These are phyloP conservation scores for Pythium sukuiense DNA, from an alignment of 352 stramenopile species.

Conservation along the genomic window DNA sequence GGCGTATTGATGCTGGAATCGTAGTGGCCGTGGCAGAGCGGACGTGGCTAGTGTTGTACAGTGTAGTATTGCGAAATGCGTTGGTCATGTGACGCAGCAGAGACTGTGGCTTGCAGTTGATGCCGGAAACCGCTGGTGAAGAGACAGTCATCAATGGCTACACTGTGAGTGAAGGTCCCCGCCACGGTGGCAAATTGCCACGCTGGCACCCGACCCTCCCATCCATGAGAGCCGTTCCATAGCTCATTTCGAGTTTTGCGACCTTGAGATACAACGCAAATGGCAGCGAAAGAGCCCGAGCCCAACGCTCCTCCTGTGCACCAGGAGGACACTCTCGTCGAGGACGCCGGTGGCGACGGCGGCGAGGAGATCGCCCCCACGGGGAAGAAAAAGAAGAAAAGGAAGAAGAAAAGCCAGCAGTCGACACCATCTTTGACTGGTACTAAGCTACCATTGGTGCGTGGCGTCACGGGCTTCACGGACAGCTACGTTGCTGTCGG, in stretches of 20 bases:
- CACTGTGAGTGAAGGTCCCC: neutral
- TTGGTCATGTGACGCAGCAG: too few relatives aligned
- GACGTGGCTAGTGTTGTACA: too few relatives aligned
- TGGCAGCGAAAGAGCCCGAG: conserved; percentile 1
- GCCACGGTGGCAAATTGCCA: too few relatives aligned
- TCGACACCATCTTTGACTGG: conserved; percentile 17
- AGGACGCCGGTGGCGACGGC: neutral
- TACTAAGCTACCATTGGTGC: conserved; percentile 56
- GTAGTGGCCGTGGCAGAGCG: neutral
- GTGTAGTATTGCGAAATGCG: too few relatives aligned
- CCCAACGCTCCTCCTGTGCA: neutral
- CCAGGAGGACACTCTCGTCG: conserved; percentile 7
- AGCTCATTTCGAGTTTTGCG: neutral
- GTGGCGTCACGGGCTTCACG: conserved; percentile 84
- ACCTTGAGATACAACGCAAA: neutral
- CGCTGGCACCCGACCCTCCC: too few relatives aligned
- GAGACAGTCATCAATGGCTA: neutral
- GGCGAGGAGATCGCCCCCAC: conserved; percentile 8
- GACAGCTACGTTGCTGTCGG: conserved; percentile 93
- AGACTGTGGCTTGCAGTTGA: too few relatives aligned
- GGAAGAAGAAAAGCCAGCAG: conserved; percentile 61
- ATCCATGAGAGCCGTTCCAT: too few relatives aligned
- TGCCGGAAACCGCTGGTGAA: too few relatives aligned
- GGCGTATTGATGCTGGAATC: neutral
- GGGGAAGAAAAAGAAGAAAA: conserved; percentile 60